A percentile compares a stretch with the other conserved stretches of the same genome.
Conservation (phyloP, 768 basidiomycete species). For the Amanita phalloides region DNA sequence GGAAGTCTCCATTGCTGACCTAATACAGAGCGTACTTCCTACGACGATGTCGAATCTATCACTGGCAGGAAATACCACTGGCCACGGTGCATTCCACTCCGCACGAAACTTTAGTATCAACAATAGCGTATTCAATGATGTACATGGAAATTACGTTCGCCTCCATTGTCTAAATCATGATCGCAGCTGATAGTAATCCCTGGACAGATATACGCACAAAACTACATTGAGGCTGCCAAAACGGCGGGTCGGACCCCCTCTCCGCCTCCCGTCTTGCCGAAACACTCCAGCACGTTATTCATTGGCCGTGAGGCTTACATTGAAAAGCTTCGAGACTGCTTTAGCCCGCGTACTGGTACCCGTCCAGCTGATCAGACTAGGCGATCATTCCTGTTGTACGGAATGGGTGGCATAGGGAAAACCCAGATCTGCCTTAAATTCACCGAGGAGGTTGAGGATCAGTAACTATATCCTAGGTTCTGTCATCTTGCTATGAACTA, state of each 20-base stretch:
- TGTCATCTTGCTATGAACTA: conserved; percentile 3
- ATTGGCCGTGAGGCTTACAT: conserved; percentile 8
- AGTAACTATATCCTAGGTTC: not conserved
- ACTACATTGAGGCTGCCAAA: not conserved
- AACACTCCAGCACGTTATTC: conserved; percentile 1
- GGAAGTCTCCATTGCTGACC: no score
- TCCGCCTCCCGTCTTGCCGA: not conserved
- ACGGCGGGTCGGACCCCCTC: not conserved
- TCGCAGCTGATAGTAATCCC: not conserved
- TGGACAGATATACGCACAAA: not conserved
- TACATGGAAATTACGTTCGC: not conserved
- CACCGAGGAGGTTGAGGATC: not conserved
- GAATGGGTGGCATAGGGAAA: conserved; percentile 10
- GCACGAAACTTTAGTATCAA: not conserved
- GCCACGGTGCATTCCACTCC: not conserved
- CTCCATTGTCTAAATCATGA: not conserved
- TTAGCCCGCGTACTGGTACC: not conserved
- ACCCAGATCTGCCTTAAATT: conserved; percentile 4
- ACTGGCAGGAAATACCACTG: not conserved
- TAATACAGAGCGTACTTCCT: no score
- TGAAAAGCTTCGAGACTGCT: conserved; percentile 7
- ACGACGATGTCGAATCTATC: not conserved
- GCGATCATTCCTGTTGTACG: conserved; percentile 10
- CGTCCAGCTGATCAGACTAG: not conserved
- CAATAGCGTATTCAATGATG: not conserved